Base-by-base conservation (phyloP, 371 early-diverging fungal genomes). In the Lichtheimia ramosa region DNA sequence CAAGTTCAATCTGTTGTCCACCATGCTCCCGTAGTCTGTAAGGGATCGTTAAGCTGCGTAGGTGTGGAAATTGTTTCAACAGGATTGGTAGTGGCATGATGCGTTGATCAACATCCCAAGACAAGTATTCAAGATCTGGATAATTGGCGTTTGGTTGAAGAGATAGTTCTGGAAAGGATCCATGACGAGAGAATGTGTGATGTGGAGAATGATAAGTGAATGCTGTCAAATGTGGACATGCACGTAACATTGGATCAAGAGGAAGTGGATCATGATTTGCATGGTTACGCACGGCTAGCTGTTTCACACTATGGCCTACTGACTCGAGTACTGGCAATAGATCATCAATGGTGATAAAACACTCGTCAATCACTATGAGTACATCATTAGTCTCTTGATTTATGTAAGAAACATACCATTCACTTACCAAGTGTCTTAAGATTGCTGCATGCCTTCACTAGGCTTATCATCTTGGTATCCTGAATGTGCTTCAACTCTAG, bases 121-220 rank as follows among this genome's bases (percentile, higher is more conserved):
- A 46, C 1, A 46, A 10, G 10, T 16, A 21, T 21, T 46, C 18
- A 21, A 46, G n/a, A n/a, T 46, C 10, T 46, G 21, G 46, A 8
- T 34, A 34, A 10, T 34, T 46, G 46, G 46, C 46, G 16, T 21
- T 46, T 5, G 21, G 1, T 46, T 46, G 46, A 46, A 21, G 46
- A 46, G 46, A n/a, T 1, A 46, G 46, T 21, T 18, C 46, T 21
- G 46, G 21, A 10, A 18, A n/a, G 46, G 46, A 21, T 18, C 46
- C 46, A 6, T n/a, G 0, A 21, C 46, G 46, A 18, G n/a, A 21
- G 18, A 46, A 46, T n/a, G 46, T 46, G 46, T 46, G 46, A 14
- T 16, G 16, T 43, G 55, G 43, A 13, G 55, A 7, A 43, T 55
- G 55, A 7, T 40, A 55, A 5, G 46, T 55, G 23, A 55, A 55